These are phyloP conservation scores for Boletus barrowsii DNA, from an alignment of 768 basidiomycete genomes.

Conservation along the genomic window DNA sequence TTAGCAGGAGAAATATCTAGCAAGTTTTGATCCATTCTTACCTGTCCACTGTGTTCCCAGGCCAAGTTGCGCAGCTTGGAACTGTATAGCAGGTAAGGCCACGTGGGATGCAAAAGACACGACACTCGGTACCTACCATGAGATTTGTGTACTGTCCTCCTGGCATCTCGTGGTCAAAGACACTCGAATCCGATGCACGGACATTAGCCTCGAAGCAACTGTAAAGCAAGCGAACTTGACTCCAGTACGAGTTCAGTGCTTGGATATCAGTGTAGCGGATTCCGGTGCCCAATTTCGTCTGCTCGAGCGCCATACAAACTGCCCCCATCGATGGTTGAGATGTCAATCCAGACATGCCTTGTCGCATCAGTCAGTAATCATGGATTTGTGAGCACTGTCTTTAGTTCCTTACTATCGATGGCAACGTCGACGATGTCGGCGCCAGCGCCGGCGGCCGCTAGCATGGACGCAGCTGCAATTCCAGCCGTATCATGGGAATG, in stretches of 20 bases:
- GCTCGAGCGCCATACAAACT: conserved; percentile 90
- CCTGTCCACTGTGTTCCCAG: conserved; percentile 95
- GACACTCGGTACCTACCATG: conserved; percentile 57
- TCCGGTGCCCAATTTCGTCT: conserved; percentile 89
- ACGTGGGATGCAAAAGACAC: conserved; percentile 14
- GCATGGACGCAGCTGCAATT: conserved; percentile 96
- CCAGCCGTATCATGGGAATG: conserved; percentile 99
- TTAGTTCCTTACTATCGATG: conserved; percentile 78
- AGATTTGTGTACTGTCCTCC: conserved; percentile 94
- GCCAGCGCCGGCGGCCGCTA: conserved; percentile 93
- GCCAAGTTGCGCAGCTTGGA: conserved; percentile 97
- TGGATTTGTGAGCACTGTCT: not conserved
- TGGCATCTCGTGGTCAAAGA: conserved; percentile 99
- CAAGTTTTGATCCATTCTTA: conserved; percentile 29
- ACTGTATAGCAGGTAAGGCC: conserved; percentile 46
- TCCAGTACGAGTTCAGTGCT: conserved; percentile 97
- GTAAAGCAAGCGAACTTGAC: conserved; percentile 93
- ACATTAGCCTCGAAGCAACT: conserved; percentile 98
- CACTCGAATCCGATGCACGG: conserved; percentile 93
- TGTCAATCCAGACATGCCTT: conserved; percentile 97
- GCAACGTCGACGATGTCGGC: conserved; percentile 98
- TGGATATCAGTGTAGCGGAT: conserved; percentile 97
- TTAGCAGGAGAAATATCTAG: conserved; percentile 11
- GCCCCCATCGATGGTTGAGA: conserved; percentile 99
- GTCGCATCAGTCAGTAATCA: conserved; percentile 13